Conservation (phyloP, 139 green algal species). For the Ettlia oleoabundans region DNA sequence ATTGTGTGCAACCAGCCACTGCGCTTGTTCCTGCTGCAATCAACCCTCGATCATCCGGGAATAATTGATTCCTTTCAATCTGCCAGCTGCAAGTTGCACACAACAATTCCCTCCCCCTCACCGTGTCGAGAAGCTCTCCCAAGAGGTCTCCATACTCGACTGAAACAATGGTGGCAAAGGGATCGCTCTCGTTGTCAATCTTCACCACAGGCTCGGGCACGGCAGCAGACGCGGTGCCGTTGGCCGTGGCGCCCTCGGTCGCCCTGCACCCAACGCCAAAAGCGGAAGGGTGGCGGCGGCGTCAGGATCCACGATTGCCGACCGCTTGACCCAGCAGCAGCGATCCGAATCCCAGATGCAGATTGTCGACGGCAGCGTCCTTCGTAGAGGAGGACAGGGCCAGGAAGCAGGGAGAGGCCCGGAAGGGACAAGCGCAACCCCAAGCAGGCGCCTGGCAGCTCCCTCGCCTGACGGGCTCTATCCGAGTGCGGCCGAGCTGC, state of each 20-base stretch:
- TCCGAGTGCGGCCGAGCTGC: too few species aligned
- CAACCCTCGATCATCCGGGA: background rate
- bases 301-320: too few species aligned
- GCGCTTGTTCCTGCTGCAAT: background rate
- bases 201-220: constrained; percentile 67
- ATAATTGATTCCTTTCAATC: too few species aligned
- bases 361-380: too few species aligned
- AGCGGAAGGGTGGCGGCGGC: background rate
- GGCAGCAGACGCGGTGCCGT: background rate
- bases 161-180: constrained; percentile 87
- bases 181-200: constrained; percentile 92
- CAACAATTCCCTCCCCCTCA: constrained; percentile 48
- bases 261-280: background rate
- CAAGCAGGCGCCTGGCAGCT: too few species aligned
- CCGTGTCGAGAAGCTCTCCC: constrained; percentile 89
- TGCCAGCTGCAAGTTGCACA: too few species aligned
- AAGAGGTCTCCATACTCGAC: constrained; percentile 84
- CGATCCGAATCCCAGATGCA: too few species aligned
- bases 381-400: too few species aligned
- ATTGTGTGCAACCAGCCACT: background rate
- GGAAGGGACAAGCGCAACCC: too few species aligned
- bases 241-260: background rate
- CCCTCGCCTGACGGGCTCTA: too few species aligned
- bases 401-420: too few species aligned
- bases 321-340: too few species aligned